phyloP scores from a whole-genome alignment of 1,284 basidiomycete genomes.

The Ustilago sp. region DNA sequence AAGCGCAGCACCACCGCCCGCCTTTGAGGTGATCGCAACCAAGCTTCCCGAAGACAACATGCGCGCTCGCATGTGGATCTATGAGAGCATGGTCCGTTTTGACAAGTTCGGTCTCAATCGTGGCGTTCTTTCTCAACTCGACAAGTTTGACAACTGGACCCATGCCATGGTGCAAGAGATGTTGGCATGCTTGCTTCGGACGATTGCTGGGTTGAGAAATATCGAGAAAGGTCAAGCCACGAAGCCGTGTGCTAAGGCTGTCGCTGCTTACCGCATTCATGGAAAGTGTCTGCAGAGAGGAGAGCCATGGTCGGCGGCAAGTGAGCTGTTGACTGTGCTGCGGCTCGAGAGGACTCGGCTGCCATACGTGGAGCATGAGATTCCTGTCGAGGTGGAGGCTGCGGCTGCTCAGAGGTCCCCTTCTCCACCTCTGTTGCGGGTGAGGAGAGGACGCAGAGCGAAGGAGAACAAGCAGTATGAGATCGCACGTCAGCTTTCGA shows the following conservation, averaged over 20 bases:
- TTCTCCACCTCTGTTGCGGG: conserved; percentile 20
- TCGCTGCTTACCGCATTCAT: conserved; percentile 38
- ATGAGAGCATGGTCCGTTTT: conserved; percentile 61
- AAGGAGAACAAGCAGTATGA: conserved; percentile 42
- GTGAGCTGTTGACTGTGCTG: conserved; percentile 21
- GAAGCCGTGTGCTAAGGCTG: conserved; percentile 30
- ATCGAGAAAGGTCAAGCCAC: conserved; percentile 52
- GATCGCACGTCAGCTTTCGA: conserved; percentile 32
- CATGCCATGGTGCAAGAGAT: conserved; percentile 51
- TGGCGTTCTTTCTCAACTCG: conserved; percentile 45
- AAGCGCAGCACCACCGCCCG: conserved; percentile 27
- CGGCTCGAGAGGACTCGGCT: conserved; percentile 24
- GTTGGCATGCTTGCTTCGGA: conserved; percentile 48
- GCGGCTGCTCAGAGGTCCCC: conserved; percentile 37
- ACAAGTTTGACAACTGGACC: conserved; percentile 58
- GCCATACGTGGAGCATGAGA: conserved; percentile 38
- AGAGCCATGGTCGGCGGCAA: conserved; percentile 52
- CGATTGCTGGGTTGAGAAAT: conserved; percentile 47
- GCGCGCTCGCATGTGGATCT: conserved; percentile 61
- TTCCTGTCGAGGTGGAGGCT: conserved; percentile 41
- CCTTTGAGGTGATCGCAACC: conserved; percentile 47
- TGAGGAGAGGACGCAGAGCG: conserved; percentile 33
- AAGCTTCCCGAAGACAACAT: conserved; percentile 52
- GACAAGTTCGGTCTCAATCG: conserved; percentile 54
- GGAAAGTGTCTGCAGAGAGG: conserved; percentile 44